Evolutionary conservation across 441 rosid species (phyloP).

Genomic region (Kokia cookei): DNA sequence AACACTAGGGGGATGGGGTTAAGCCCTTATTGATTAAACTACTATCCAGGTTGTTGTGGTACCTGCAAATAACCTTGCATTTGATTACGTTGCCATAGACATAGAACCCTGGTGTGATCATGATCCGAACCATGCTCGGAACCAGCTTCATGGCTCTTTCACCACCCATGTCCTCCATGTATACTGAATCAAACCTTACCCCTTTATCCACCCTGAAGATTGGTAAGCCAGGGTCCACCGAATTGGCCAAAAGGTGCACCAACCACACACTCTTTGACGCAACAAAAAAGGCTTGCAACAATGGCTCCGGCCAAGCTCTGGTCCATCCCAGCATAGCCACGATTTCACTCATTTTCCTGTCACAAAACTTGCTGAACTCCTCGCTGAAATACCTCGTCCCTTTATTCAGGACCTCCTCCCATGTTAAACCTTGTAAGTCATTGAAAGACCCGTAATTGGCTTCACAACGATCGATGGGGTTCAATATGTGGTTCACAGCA

Average conservation of each 20-base stretch:
- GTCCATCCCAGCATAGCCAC: conserved; percentile 88
- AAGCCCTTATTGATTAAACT: conserved; percentile 19
- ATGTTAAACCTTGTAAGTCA: conserved; percentile 54
- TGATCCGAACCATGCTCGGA: conserved; percentile 54
- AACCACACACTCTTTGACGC: conserved; percentile 89
- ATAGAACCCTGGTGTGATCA: conserved; percentile 96
- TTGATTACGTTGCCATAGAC: conserved; percentile 75
- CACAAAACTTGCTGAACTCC: conserved; percentile 89
- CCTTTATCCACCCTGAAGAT: conserved; percentile 71
- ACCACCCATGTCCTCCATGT: conserved; percentile 88
- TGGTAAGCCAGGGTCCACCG: conserved; percentile 71
- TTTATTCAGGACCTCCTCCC: conserved; percentile 87
- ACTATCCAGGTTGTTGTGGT: conserved; percentile 24
- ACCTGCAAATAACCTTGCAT: conserved; percentile 86
- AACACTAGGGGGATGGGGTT: conserved; percentile 23
- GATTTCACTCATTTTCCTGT: conserved; percentile 94
- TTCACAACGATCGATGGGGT: conserved; percentile 78
- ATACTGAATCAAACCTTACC: conserved; percentile 54
- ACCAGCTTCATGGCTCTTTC: conserved; percentile 52
- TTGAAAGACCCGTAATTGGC: conserved; percentile 59
- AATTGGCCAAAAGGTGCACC: conserved; percentile 83
- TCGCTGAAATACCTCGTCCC: conserved; percentile 95
- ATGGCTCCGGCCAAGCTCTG: conserved; percentile 90
- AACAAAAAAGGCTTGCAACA: conserved; percentile 70
- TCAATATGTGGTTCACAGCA: conserved; percentile 48